Percentiles rank a stretch among this genome's conserved stretches.
phyloP scores from a whole-genome alignment of 2,329 filamentous ascomycete genomes.

The Hymenoscyphus infarciens region DNA sequence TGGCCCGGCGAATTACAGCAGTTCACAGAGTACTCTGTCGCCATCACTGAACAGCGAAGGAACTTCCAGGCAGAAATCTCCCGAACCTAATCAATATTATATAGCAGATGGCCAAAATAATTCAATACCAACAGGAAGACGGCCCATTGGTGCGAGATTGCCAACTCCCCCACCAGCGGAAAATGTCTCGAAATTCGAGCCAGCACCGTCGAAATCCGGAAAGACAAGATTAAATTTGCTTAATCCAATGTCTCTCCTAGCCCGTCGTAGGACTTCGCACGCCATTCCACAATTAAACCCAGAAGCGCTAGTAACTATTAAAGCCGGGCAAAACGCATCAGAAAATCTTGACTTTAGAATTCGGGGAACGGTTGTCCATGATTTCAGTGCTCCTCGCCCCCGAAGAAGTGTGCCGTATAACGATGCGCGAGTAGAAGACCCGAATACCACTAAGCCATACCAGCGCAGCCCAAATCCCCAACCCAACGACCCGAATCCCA shows the following conservation, averaged over 20 bases:
- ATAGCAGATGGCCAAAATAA: slow-evolving; percentile 24
- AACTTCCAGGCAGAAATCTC: slow-evolving; percentile 16
- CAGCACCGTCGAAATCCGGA: slow-evolving; percentile 26
- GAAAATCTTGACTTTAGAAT: slow-evolving; percentile 59
- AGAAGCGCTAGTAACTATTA: slow-evolving; percentile 25
- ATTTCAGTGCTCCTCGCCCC: slow-evolving; percentile 59
- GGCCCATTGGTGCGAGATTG: slow-evolving; percentile 26
- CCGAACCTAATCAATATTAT: slow-evolving; percentile 20
- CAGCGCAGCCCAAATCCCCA: slow-evolving; percentile 27
- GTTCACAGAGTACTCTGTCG: slow-evolving; percentile 20
- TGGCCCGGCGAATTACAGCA: slow-evolving; percentile 17
- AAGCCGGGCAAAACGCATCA: slow-evolving; percentile 29
- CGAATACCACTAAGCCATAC: slow-evolving; percentile 15
- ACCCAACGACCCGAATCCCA: slow-evolving; percentile 15
- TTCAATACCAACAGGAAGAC: slow-evolving; percentile 22
- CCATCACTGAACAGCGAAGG: slow-evolving; percentile 19
- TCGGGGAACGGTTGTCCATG: slow-evolving; percentile 60
- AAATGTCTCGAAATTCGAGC: slow-evolving; percentile 25
- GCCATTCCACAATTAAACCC: slow-evolving; percentile 30
- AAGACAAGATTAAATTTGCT: slow-evolving; percentile 36
- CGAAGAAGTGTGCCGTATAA: slow-evolving; percentile 40
- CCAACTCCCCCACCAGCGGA: slow-evolving; percentile 28
- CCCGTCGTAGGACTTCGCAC: slow-evolving; percentile 34
- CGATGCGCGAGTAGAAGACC: slow-evolving; percentile 23
- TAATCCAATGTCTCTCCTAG: slow-evolving; percentile 39